Percentiles rank a stretch among this genome's conserved stretches.
Evolutionary conservation across 208 protist species (phyloP).

Genomic region (Phytomonas sp.): DNA sequence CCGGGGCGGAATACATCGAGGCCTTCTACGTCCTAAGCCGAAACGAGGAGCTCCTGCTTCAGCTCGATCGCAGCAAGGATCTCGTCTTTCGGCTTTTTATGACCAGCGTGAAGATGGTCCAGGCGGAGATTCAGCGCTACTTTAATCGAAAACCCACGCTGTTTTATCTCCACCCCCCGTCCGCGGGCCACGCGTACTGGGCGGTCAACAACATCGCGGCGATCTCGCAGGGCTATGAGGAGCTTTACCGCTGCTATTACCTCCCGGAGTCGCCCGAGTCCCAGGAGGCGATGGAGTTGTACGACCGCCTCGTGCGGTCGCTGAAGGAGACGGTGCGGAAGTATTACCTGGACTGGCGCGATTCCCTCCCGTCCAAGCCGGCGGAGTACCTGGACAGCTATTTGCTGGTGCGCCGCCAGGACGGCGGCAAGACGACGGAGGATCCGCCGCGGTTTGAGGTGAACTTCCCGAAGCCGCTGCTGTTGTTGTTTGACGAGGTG

Average conservation of each 20-base stretch:
- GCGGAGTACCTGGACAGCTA: conserved; percentile 81
- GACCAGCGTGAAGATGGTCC: conserved; percentile 73
- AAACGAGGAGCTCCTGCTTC: conserved; percentile 89
- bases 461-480: conserved; percentile 92
- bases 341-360: conserved; percentile 73
- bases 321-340: conserved; percentile 77
- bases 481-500: conserved; percentile 93
- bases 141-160: conserved; percentile 83
- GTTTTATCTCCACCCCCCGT: conserved; percentile 85
- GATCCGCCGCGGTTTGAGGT: conserved; percentile 73
- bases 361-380: conserved; percentile 47
- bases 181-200: conserved; percentile 91
- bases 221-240: conserved; percentile 42
- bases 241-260: conserved; percentile 77
- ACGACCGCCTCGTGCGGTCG: conserved; percentile 72
- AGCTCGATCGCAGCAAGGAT: conserved; percentile 90
- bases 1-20: conserved; percentile 94
- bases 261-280: conserved; percentile 72
- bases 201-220: conserved; percentile 49
- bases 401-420: conserved; percentile 63
- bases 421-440: conserved; percentile 35
- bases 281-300: conserved; percentile 62
- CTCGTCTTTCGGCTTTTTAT: conserved; percentile 87
- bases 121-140: conserved; percentile 90
- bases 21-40: conserved; percentile 93